Base-by-base conservation (phyloP, 2,329 filamentous ascomycete species). In the Aspergillus texensis region DNA sequence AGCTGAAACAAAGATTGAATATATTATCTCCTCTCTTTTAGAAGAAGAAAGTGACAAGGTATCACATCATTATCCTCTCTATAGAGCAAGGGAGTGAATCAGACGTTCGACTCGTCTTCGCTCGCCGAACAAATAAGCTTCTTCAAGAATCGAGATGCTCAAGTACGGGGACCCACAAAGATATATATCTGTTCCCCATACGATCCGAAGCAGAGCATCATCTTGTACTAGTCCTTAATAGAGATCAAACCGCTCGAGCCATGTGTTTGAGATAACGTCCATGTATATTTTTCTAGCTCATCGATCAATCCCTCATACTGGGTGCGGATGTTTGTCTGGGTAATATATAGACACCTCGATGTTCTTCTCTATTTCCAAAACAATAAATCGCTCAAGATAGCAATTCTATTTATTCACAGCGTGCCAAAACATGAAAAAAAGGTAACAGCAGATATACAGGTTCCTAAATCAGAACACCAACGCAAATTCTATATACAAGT, bases 101-200 rank as follows among this genome's bases (percentile, higher is more conserved):
- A 34, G 32, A 16, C 8, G 19, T n/a, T 41, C 39, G 8, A 41
- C 16, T 41, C 6, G 6, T 8, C 39, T 19, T 19, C 39, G 8
- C 8, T 41, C 19, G 3, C 4, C n/a, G n/a, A 46, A 53, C n/a
- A 34, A 36, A 39, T 54, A 54, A 54, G 28, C 52, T 36, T 54
- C 52, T 21, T 54, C 30, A 54, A 54, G 32, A 39, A 28, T 11
- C 30, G 21, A 36, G 14, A 57, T 61, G 26, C 61, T 70, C 72
- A 6, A 55, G 21, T 1, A 30, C n/a, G 14, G 12, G 21, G 52
- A 61, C 52, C 45, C 57, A 36, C 45, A 39, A 36, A 41, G 39
- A 41, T 36, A 36, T 59, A 54, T 54, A 54, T 34, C n/a, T 11
- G 19, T 10, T 34, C 30, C 30, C 52, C 30, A 54, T 36, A 6